phyloP scores from a whole-genome alignment of 2,329 filamentous ascomycete genomes.

The Aspergillus piperis region DNA sequence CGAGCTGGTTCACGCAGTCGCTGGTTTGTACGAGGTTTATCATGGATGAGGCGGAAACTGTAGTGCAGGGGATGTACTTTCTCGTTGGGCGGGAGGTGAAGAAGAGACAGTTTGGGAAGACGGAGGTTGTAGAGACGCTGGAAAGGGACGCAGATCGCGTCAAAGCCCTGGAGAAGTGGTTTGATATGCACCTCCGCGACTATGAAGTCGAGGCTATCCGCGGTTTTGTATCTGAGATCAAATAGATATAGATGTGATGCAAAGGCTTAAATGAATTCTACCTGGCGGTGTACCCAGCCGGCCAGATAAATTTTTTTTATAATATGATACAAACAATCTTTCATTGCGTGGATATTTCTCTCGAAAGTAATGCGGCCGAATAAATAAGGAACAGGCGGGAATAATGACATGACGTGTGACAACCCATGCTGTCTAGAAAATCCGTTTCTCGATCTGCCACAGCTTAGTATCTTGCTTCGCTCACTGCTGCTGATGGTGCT shows the following conservation, averaged over 20 bases:
- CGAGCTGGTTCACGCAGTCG: conserved; percentile 57
- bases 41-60: conserved; percentile 47
- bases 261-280: not conserved
- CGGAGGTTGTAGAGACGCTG: conserved; percentile 50
- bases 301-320: conserved; percentile 1
- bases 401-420: conserved; percentile 23
- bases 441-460: conserved; percentile 44
- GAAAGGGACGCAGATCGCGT: conserved; percentile 57
- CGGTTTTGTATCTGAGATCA: conserved; percentile 53
- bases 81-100: conserved; percentile 57
- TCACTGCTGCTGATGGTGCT: not conserved
- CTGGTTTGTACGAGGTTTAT: conserved; percentile 60
- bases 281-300: conserved; percentile 9
- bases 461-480: conserved; percentile 20
- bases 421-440: conserved; percentile 34
- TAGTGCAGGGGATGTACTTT: conserved; percentile 56
- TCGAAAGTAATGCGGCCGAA: conserved; percentile 19
- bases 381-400: conserved; percentile 22
- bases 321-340: conserved; percentile 25
- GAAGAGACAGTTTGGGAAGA: conserved; percentile 54
- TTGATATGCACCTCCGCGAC: conserved; percentile 54
- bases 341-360: conserved; percentile 23
- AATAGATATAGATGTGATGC: conserved; percentile 16
- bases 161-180: conserved; percentile 53
- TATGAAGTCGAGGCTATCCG: conserved; percentile 55